A percentile compares a stretch with the other conserved stretches of the same genome.
phyloP scores from a whole-genome alignment of 352 stramenopile genomes.

The Elongisporangium undulatum region DNA sequence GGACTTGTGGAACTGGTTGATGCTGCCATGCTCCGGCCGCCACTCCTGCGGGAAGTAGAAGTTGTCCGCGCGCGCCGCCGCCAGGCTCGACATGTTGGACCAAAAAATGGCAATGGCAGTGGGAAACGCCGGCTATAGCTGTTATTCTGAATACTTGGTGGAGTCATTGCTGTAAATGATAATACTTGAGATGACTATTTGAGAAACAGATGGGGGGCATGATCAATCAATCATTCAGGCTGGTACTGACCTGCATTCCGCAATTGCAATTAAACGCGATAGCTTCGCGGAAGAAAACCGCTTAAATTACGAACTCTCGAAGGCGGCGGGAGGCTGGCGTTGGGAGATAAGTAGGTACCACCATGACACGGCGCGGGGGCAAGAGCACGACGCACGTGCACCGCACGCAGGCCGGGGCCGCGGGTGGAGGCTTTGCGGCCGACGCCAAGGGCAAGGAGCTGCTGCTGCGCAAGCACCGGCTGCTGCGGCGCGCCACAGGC shows the following conservation, averaged over 20 bases:
- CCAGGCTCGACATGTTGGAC: constrained; percentile 92
- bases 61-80: constrained; percentile 96
- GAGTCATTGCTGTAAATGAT: too few species aligned
- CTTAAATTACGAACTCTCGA: too few species aligned
- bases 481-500: constrained; percentile 55
- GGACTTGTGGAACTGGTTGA: constrained; percentile 82
- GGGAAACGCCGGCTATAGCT: too few species aligned
- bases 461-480: constrained; percentile 51
- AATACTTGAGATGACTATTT: too few species aligned
- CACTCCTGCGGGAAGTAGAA: constrained; percentile 96
- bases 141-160: too few species aligned
- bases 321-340: too few species aligned
- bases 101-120: too few species aligned
- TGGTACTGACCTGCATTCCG: too few species aligned
- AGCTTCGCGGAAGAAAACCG: too few species aligned
- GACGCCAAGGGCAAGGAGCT: constrained; percentile 39
- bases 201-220: too few species aligned
- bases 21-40: constrained; percentile 79
- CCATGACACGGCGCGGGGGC: constrained; percentile 50
- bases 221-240: too few species aligned
- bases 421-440: neutral
- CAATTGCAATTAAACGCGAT: too few species aligned
- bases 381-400: constrained; percentile 48
- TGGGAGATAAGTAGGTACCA: neutral
- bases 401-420: constrained; percentile 18